These are phyloP conservation scores for Botrytis porri DNA, from an alignment of 2,329 filamentous ascomycete genomes.

Conservation along the genomic window DNA sequence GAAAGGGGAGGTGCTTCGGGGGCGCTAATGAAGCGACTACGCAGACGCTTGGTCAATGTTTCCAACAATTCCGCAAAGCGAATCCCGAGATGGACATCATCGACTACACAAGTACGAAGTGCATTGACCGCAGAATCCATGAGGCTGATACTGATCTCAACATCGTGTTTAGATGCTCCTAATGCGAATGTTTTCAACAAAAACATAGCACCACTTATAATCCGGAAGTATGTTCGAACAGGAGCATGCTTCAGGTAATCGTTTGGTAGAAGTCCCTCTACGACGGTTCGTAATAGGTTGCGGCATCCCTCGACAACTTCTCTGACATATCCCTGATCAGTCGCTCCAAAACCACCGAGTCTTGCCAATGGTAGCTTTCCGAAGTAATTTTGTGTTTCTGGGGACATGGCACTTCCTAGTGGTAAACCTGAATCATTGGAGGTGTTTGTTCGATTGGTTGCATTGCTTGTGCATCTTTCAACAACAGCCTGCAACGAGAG, in stretches of 20 bases:
- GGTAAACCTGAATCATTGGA: conserved; percentile 39
- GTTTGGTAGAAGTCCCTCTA: conserved; percentile 69
- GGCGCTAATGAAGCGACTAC: conserved; percentile 70
- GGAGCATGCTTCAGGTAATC: conserved; percentile 80
- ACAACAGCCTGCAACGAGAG: conserved; percentile 92
- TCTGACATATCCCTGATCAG: conserved; percentile 69
- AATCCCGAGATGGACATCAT: conserved; percentile 82
- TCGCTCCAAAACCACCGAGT: conserved; percentile 60
- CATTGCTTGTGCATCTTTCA: conserved; percentile 81
- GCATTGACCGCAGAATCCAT: conserved; percentile 74
- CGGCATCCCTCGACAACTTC: conserved; percentile 77
- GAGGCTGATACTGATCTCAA: conserved; percentile 69
- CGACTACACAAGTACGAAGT: conserved; percentile 73
- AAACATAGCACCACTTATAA: conserved; percentile 83
- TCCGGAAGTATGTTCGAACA: conserved; percentile 81
- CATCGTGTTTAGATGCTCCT: conserved; percentile 74
- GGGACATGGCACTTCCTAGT: conserved; percentile 49
- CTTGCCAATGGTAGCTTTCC: conserved; percentile 62
- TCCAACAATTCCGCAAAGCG: conserved; percentile 81
- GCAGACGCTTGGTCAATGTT: conserved; percentile 69
- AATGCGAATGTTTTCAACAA: conserved; percentile 80
- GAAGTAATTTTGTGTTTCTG: conserved; percentile 63
- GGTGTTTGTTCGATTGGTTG: conserved; percentile 44
- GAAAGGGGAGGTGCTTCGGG: conserved; percentile 45
- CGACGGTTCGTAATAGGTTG: conserved; percentile 72